phyloP scores from a whole-genome alignment of 805 yeast genomes.

The Pichia sporocuriosa region DNA sequence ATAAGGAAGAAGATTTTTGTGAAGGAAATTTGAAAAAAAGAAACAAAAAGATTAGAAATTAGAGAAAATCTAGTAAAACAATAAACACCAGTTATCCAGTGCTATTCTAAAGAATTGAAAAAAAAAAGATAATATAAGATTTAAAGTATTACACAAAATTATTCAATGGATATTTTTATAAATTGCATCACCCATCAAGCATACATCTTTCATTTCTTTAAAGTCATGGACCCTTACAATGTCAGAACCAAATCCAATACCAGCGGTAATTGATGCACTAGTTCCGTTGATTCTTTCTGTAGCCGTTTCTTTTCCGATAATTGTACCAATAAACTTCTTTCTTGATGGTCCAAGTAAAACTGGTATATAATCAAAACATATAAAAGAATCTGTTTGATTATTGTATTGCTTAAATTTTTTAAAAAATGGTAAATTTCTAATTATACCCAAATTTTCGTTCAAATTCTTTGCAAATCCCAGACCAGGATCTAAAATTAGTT shows the following conservation, averaged over 20 bases:
- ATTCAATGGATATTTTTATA: conserved; percentile 32
- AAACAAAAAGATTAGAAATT: no score
- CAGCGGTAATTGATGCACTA: conserved; percentile 63
- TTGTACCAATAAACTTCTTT: conserved; percentile 74
- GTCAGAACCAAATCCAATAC: conserved; percentile 68
- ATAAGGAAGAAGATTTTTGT: no score
- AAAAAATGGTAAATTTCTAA: conserved; percentile 42
- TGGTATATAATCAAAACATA: conserved; percentile 50
- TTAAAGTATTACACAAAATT: not conserved
- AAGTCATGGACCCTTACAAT: conserved; percentile 88
- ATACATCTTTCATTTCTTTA: conserved; percentile 44
- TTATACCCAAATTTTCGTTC: conserved; percentile 60
- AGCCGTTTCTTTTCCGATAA: conserved; percentile 54
- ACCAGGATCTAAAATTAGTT: conserved; percentile 89
- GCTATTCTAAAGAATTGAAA: not conserved
- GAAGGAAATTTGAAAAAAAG: not conserved
- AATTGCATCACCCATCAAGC: conserved; percentile 67
- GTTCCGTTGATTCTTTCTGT: conserved; percentile 69
- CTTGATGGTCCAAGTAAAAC: conserved; percentile 83
- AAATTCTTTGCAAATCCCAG: conserved; percentile 87
- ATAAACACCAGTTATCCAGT: not conserved
- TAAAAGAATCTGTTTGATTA: conserved; percentile 24
- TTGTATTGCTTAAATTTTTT: conserved; percentile 38
- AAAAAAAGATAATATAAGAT: not conserved
- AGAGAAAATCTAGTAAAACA: no score